A percentile compares a stretch with the other conserved stretches of the same genome.
Conservation (phyloP, 345 rosid species). For the Cardiospermum halicacabum region DNA sequence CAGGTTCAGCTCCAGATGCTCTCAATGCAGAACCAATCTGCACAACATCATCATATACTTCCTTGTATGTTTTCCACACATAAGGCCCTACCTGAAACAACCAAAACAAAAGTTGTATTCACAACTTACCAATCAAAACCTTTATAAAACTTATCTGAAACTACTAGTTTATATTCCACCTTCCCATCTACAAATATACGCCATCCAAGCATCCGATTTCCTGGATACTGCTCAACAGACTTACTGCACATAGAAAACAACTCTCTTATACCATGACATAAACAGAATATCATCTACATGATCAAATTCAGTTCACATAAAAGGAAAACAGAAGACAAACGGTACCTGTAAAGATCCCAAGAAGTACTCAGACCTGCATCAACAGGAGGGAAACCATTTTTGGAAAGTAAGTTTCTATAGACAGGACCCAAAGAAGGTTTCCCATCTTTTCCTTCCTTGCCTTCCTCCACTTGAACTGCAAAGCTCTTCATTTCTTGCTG, state of each 20-base stretch:
- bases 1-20: conserved; percentile 80
- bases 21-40: conserved; percentile 78
- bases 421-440: conserved; percentile 82
- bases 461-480: conserved; percentile 72
- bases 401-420: conserved; percentile 65
- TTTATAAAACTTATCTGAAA: background rate
- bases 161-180: conserved; percentile 34
- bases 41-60: conserved; percentile 72
- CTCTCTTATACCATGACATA: background rate
- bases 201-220: conserved; percentile 91
- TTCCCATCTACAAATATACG: conserved; percentile 58
- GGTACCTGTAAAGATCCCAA: conserved; percentile 88
- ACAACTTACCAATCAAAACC: background rate
- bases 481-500: conserved; percentile 54
- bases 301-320: background rate
- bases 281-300: background rate
- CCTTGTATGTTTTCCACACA: conserved; percentile 82
- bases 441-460: conserved; percentile 65
- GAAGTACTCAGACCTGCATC: conserved; percentile 46
- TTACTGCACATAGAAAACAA: conserved; percentile 34
- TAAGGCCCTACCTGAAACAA: conserved; percentile 72
- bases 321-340: background rate
- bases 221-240: conserved; percentile 57
- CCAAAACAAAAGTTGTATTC: background rate
- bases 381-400: conserved; percentile 55